Evolutionary conservation across 2,329 filamentous ascomycete species (phyloP).

Genomic region (Pestalotiopsis fici): DNA sequence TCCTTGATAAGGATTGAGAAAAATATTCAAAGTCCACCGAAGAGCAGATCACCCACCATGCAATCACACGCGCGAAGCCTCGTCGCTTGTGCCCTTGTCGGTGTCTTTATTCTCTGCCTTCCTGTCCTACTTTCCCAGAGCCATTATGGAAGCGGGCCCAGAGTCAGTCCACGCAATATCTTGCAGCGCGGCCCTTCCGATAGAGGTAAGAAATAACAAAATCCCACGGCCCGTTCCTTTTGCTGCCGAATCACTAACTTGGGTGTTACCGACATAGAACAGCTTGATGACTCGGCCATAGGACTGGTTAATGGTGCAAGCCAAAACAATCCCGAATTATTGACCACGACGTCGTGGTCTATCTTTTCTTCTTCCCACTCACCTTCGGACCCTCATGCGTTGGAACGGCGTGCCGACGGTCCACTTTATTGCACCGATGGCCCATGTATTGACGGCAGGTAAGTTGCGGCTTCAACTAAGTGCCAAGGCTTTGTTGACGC

Average conservation of each 20-base stretch:
- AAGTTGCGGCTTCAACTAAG: not conserved
- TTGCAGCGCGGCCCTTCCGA: not conserved
- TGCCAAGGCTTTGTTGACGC: not conserved
- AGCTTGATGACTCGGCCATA: not conserved
- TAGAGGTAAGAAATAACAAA: too few species aligned
- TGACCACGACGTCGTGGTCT: not conserved
- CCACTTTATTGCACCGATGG: not conserved
- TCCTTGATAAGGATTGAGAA: too few species aligned
- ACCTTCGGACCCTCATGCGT: not conserved
- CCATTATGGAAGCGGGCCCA: not conserved
- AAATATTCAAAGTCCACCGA: too few species aligned
- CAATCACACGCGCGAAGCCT: not conserved
- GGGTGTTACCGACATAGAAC: not conserved
- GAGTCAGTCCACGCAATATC: not conserved
- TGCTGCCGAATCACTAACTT: too few species aligned
- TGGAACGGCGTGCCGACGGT: not conserved
- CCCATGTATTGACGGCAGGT: constrained; percentile 3
- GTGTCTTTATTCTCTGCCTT: constrained; percentile 2
- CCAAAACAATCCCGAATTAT: too few species aligned
- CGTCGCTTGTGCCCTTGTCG: not conserved
- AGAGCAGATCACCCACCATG: not conserved
- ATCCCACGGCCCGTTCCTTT: too few species aligned
- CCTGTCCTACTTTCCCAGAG: not conserved
- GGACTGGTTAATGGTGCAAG: not conserved
- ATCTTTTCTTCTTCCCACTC: not conserved